Evolutionary conservation across 306 rosid species (phyloP), one percentile per base, ranked within the genome.

Genomic region (Morella rubra): DNA sequence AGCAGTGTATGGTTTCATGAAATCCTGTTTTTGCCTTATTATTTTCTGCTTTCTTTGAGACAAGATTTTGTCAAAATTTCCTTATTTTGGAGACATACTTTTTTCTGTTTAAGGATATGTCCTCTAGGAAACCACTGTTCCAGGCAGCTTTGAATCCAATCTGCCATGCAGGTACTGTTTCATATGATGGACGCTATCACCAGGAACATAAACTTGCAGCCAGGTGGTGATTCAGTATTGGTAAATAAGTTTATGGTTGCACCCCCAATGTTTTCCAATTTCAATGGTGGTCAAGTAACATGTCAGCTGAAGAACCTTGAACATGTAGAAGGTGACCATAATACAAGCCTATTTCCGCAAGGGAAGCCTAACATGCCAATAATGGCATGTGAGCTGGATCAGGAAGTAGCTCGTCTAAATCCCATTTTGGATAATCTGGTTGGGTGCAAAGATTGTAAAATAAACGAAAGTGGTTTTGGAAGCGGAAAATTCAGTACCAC

Each of bases 131-230:
- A 73, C 71, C 51, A 7, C 18, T 67, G 22, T 61, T 79, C 50
- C 59, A 18, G 54, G 4, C n/a, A 61, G 44, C 50, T 64, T 15
- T 73, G 18, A 72, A 46, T 69, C 62, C 42, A 13, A 44, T 62
- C 18, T 8, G 51, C 73, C 47, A 40, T 67, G 81, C 85, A 87
- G 86, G 71, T 72, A 60, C 59, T 32, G 54, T 73, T 59, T 55
- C 37, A 37, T 9, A 37, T 64, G 72, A 46, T 44, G 52, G 82
- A 82, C 45, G 4, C 41, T 64, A 15, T 64, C 58, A n/a, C 50
- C 54, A 47, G 52, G 68, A 74, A 62, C 22, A 64, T 70, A 58
- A 44, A 46, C 40, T 32, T 37, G 49, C 19, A 11, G 73, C 62
- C 80, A 40, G 40, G 20, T 19, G 22, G 44, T 24, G 32, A 49